Conservation (phyloP, 2,329 filamentous ascomycete species). For the Aspergillus glaucus region DNA sequence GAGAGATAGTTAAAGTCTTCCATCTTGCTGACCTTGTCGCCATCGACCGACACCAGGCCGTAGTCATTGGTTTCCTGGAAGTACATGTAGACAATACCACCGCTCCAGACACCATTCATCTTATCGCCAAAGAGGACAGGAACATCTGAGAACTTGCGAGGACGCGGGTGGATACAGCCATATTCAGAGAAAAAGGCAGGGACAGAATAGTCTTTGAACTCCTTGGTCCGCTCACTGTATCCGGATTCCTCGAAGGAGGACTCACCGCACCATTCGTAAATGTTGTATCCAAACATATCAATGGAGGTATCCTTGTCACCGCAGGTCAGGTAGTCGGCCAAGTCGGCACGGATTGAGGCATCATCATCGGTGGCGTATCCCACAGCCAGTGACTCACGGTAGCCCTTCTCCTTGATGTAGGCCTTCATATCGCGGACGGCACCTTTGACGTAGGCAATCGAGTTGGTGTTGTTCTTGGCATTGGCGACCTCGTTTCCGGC, state of each 20-base stretch:
- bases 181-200: conserved; percentile 99
- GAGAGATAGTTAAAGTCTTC: conserved; percentile 69
- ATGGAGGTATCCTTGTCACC: conserved; percentile 61
- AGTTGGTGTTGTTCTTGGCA: conserved; percentile 76
- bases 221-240: conserved; percentile 73
- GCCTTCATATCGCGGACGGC: conserved; percentile 93
- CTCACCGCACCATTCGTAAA: conserved; percentile 97
- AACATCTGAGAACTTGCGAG: conserved; percentile 81
- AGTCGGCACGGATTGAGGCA: conserved; percentile 67
- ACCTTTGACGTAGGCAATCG: conserved; percentile 94
- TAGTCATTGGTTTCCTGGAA: conserved; percentile 88
- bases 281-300: conserved; percentile 99
- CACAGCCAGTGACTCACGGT: conserved; percentile 69
- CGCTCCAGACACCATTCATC: conserved; percentile 86
- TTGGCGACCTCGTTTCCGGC: conserved; percentile 97
- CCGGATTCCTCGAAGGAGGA: conserved; percentile 71
- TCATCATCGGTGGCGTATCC: conserved; percentile 97
- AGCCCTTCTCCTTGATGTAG: conserved; percentile 76
- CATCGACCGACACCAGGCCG: conserved; percentile 58
- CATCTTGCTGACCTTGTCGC: conserved; percentile 58
- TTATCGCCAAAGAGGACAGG: conserved; percentile 67
- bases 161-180: conserved; percentile 73
- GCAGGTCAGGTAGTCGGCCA: conserved; percentile 95
- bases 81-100: conserved; percentile 99
- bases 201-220: conserved; percentile 84